A percentile compares a stretch with the other conserved stretches of the same genome.
phyloP scores from a whole-genome alignment of 179 eudicot genomes.

The Corrigiola litoralis region DNA sequence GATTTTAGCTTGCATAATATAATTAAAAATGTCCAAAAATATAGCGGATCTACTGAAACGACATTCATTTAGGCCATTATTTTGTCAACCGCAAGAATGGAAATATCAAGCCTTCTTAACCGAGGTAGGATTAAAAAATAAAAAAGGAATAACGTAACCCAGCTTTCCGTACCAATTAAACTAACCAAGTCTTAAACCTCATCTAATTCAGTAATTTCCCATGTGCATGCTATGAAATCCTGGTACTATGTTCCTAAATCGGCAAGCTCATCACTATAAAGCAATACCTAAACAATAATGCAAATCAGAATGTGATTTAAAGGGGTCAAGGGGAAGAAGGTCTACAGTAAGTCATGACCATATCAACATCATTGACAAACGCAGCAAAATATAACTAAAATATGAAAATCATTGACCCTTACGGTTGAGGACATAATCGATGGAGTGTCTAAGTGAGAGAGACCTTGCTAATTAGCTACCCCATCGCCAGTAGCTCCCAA shows the following conservation, averaged over 20 bases:
- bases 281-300: conserved; percentile 1
- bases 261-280: neutral
- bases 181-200: neutral
- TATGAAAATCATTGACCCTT: neutral
- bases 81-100: no score
- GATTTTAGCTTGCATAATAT: no score
- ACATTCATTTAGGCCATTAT: no score
- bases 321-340: conserved; percentile 2
- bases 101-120: no score
- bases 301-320: neutral
- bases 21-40: no score
- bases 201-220: conserved; percentile 5
- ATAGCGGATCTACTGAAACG: no score
- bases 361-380: no score
- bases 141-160: neutral
- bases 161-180: conserved; percentile 10
- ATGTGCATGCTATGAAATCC: conserved; percentile 15
- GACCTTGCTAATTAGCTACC: conserved; percentile 14
- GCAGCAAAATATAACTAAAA: no score
- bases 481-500: neutral
- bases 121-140: neutral
- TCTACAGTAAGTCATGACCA: no score
- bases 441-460: neutral
- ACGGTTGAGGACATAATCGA: neutral
- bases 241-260: neutral